A percentile compares a stretch with the other conserved stretches of the same genome.
phyloP scores from a whole-genome alignment of 2,329 filamentous ascomycete genomes.

The Rosellinia necatrix region DNA sequence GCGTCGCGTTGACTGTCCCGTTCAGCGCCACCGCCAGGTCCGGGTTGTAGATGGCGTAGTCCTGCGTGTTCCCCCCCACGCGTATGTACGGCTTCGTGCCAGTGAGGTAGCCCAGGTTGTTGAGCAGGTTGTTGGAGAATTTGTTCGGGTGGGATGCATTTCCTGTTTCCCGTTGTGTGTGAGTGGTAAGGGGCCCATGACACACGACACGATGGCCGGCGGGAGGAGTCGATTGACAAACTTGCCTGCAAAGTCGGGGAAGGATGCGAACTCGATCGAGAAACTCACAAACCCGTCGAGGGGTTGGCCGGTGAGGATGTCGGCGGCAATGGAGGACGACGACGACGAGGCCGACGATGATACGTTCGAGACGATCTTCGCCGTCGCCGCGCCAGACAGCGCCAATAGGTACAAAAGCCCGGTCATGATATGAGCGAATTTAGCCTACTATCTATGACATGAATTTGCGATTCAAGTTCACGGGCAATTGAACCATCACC shows the following conservation, averaged over 20 bases:
- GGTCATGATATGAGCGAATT: conserved; percentile 26
- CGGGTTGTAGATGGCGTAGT: conserved; percentile 64
- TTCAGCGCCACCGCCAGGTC: conserved; percentile 55
- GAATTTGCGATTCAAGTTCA: neutral
- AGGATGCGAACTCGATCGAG: conserved; percentile 48
- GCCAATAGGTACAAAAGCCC: conserved; percentile 24
- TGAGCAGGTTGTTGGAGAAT: conserved; percentile 64
- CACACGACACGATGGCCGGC: too few relatives aligned
- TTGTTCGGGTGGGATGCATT: conserved; percentile 56
- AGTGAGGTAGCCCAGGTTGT: conserved; percentile 58
- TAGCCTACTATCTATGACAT: neutral
- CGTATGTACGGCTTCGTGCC: conserved; percentile 64
- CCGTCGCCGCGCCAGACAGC: conserved; percentile 24
- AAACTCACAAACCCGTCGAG: conserved; percentile 49
- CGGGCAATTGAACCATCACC: neutral
- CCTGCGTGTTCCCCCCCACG: conserved; percentile 70
- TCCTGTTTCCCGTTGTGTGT: too few relatives aligned
- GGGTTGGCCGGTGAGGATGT: conserved; percentile 35
- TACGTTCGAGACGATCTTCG: conserved; percentile 20
- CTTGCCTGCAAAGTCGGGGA: conserved; percentile 45
- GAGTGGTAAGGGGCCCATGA: too few relatives aligned
- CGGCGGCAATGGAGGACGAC: conserved; percentile 3
- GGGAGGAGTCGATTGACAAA: too few relatives aligned
- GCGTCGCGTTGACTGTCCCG: conserved; percentile 54
- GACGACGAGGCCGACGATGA: neutral